Conservation (phyloP, 495 filamentous ascomycete species). For the Penicillium canariense region DNA sequence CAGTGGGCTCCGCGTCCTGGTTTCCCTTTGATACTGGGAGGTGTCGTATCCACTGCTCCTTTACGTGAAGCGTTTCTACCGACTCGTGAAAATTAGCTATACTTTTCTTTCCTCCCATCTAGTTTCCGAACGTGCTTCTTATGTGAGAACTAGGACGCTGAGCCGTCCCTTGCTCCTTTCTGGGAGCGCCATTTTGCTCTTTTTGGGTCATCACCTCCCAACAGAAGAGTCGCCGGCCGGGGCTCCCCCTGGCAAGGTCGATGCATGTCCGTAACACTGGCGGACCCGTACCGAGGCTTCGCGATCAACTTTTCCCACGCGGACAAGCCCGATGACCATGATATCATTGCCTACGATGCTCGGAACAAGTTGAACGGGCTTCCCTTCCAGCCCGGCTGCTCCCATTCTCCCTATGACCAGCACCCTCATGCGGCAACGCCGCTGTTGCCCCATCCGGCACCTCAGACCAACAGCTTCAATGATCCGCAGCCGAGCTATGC, state of each 20-base stretch:
- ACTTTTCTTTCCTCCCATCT: neutral
- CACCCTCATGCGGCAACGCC: slow-evolving; percentile 24
- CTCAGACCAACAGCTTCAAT: slow-evolving; percentile 28
- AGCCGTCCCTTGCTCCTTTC: neutral
- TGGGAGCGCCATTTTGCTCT: slow-evolving; percentile 1
- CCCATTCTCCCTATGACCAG: slow-evolving; percentile 33
- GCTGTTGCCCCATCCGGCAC: slow-evolving; percentile 26
- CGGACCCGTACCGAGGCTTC: slow-evolving; percentile 43
- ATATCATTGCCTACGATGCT: slow-evolving; percentile 35
- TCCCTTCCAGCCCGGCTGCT: slow-evolving; percentile 29
- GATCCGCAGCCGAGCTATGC: slow-evolving; percentile 29
- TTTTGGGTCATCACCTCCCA: neutral
- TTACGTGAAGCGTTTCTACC: neutral
- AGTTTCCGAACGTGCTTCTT: slow-evolving; percentile 2
- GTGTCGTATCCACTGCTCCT: neutral
- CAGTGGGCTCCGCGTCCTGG: neutral
- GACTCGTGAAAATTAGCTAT: neutral
- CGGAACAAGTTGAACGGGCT: slow-evolving; percentile 29
- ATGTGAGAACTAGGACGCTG: slow-evolving; percentile 9
- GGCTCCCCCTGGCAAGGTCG: slow-evolving; percentile 42
- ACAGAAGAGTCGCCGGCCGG: slow-evolving; percentile 22
- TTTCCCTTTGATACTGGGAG: neutral
- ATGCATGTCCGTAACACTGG: slow-evolving; percentile 45
- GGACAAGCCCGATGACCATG: slow-evolving; percentile 17
- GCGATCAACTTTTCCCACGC: slow-evolving; percentile 35